Evolutionary conservation across 768 basidiomycete species (phyloP).

Genomic region (Boletus rufocinnamomeus): DNA sequence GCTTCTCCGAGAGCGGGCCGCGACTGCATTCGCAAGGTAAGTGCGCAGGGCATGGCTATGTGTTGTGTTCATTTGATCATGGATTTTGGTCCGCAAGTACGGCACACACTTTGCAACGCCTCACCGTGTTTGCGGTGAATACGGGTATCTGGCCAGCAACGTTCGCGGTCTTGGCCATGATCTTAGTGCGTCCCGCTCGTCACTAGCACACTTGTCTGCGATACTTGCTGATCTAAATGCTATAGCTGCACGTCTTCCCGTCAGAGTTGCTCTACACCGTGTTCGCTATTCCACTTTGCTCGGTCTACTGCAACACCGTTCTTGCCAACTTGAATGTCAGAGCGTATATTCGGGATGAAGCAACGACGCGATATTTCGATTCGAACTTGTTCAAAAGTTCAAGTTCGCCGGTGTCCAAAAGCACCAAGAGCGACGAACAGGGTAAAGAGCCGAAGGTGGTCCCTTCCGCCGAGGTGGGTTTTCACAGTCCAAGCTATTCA

Average conservation of each 20-base stretch:
- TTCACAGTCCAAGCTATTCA: neutral
- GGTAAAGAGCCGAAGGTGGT: neutral
- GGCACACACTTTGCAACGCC: conserved; percentile 5
- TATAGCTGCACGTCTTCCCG: neutral
- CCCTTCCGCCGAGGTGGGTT: neutral
- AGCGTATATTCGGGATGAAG: conserved; percentile 4
- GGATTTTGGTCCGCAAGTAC: conserved; percentile 4
- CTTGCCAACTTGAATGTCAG: conserved; percentile 21
- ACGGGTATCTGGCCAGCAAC: conserved; percentile 52
- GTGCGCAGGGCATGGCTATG: neutral
- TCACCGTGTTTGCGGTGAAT: conserved; percentile 17
- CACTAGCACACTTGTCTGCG: neutral
- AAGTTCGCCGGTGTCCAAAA: too few relatives aligned
- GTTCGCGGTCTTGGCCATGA: conserved; percentile 35
- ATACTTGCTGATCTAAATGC: neutral
- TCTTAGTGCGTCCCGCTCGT: conserved; percentile 8
- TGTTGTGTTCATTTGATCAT: neutral
- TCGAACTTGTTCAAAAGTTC: neutral
- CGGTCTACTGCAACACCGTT: conserved; percentile 18
- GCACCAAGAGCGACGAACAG: neutral
- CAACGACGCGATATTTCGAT: accelerated
- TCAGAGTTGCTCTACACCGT: neutral
- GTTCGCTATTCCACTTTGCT: conserved; percentile 6
- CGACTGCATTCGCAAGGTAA: neutral
- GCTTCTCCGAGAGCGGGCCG: conserved; percentile 1